These are phyloP conservation scores for Leccinum holopus DNA, from an alignment of 1,284 basidiomycete genomes.

Conservation along the genomic window DNA sequence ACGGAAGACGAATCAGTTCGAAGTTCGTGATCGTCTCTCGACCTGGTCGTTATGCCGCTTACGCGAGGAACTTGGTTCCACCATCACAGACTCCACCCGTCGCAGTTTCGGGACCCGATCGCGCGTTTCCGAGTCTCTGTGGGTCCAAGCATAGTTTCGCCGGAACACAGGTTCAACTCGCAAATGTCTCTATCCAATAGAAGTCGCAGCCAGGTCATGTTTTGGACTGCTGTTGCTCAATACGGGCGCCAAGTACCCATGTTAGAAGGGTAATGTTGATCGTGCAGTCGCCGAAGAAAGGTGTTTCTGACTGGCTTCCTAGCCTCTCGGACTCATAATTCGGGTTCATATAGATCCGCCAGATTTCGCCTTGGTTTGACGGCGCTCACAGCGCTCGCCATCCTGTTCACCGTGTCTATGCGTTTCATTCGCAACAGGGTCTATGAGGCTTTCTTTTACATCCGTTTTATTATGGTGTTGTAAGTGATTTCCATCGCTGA, in stretches of 20 bases:
- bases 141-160: constrained; percentile 56
- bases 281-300: background rate
- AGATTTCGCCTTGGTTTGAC: constrained; percentile 37
- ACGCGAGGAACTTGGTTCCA: constrained; percentile 50
- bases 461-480: constrained; percentile 43
- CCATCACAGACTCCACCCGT: constrained; percentile 46
- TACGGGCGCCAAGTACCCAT: constrained; percentile 33
- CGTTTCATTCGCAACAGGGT: constrained; percentile 42
- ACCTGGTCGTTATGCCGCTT: constrained; percentile 63
- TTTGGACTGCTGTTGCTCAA: constrained; percentile 54
- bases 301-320: constrained; percentile 3
- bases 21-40: constrained; percentile 56
- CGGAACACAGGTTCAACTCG: constrained; percentile 60
- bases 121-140: constrained; percentile 51
- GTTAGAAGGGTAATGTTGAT: constrained; percentile 10
- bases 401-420: constrained; percentile 43
- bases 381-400: constrained; percentile 37
- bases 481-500: constrained; percentile 26
- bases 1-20: constrained; percentile 54
- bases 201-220: constrained; percentile 47
- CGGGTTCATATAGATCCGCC: constrained; percentile 35
- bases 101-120: constrained; percentile 58
- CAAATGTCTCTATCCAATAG: constrained; percentile 34
- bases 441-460: constrained; percentile 50
- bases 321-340: constrained; percentile 7